Base-by-base conservation (phyloP, 2,329 filamentous ascomycete species). In the Pezicula rhizophila region DNA sequence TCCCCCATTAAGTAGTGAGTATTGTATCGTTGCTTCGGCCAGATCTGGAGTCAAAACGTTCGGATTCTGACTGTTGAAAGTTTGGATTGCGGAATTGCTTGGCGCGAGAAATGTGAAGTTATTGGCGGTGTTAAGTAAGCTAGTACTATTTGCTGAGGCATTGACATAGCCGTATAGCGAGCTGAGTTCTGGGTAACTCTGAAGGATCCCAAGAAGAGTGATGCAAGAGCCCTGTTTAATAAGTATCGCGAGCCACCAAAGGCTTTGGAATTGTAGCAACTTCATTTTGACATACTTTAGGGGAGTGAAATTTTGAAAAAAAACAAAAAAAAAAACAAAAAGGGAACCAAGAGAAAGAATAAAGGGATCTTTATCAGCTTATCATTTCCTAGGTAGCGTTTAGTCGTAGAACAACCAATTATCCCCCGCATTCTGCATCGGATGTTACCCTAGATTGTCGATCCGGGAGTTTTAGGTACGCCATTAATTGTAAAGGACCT, bases 31-130 rank as follows among this genome's bases (percentile, higher is more conserved):
- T 18, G 57, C 54, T 17, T 54, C 18, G 8, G 56, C 33, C 10
- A 51, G 20, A 40, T 52, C 54, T 15, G 38, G 45, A 5, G 49
- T 51, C 18, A 52, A 25, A 8, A 48, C 26, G 39, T 42, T 50
- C 1, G 47, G 42, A 44, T 49, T 53, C 3, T 39, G 7, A 20
- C 15, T 43, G 2, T 41, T 18, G 18, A 56, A 53, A 10, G 20
- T 45, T 17, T 46, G 42, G 39, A 55, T 53, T 3, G 57, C 57
- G 20, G 38, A 42, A 33, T 57, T 53, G 15, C 44, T 53, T 1
- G 55, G 51, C 17, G 55, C 55, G 0, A 57, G 31, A 15, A 57
- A 53, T 0, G 55, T 57, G n/a, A 57, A 57, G 20, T 52, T 49
- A 28, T 51, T 51, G n/a, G 49, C 48, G 15, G 43, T 51, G 11